phyloP scores from a whole-genome alignment of 192 early-diverging fungal genomes.

The Coemansia sp. region DNA sequence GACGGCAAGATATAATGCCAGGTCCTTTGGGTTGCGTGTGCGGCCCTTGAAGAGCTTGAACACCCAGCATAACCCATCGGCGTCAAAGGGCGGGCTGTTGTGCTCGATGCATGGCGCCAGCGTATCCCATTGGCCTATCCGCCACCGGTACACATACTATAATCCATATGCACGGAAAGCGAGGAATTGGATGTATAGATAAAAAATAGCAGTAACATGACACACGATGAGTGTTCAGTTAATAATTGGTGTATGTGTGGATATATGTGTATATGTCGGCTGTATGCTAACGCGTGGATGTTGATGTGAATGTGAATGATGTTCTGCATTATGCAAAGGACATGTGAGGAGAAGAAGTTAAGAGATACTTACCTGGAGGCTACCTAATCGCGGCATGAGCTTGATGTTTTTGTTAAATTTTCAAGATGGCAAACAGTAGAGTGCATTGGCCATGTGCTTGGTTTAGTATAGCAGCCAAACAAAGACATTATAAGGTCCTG shows the following conservation, averaged over 20 bases:
- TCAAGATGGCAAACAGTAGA: conserved; percentile 8
- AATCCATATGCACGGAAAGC: not conserved
- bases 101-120: conserved; percentile 51
- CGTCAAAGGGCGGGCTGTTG: conserved; percentile 52
- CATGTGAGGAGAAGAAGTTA: not conserved
- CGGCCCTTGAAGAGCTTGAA: conserved; percentile 56
- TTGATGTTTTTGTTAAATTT: not conserved
- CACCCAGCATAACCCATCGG: conserved; percentile 51
- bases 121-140: conserved; percentile 53
- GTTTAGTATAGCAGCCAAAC: not conserved
- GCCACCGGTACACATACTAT: conserved; percentile 57
- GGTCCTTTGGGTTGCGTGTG: conserved; percentile 39
- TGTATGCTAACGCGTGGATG: no score
- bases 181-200: no score
- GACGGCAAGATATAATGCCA: conserved; percentile 43
- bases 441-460: not conserved
- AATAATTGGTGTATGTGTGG: not conserved
- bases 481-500: no score
- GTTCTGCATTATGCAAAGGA: not conserved
- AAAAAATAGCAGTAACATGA: conserved; percentile 11
- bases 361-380: conserved; percentile 30
- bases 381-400: conserved; percentile 14
- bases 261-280: not conserved
- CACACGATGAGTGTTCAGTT: not conserved
- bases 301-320: no score